Percentiles rank a stretch among this genome's conserved stretches.
Conservation (phyloP, 2,329 filamentous ascomycete species). For the Curvularia sp. region DNA sequence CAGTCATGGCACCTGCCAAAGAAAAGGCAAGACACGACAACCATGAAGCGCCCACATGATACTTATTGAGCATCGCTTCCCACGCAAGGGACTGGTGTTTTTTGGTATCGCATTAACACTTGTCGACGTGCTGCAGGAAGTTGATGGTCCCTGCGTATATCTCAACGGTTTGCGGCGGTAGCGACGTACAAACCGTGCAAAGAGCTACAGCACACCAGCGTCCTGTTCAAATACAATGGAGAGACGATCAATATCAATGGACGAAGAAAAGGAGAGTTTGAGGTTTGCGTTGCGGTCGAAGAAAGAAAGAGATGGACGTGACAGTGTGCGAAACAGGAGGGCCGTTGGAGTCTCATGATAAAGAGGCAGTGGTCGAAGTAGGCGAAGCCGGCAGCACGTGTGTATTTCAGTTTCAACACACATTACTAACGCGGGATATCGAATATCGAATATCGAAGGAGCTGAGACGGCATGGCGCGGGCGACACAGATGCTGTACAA, state of each 20-base stretch:
- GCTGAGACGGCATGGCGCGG: not conserved
- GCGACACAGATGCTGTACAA: not conserved
- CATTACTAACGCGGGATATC: not conserved
- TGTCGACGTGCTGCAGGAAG: not conserved
- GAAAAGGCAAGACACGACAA: not conserved
- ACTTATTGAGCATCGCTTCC: not conserved
- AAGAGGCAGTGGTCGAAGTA: not conserved
- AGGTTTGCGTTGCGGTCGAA: not conserved
- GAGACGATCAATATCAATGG: not conserved
- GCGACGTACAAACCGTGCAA: not conserved
- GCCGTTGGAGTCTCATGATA: not conserved
- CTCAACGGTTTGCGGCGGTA: conserved; percentile 4
- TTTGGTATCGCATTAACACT: not conserved
- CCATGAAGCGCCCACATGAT: not conserved
- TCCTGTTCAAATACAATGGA: not conserved
- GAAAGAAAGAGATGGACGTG: conserved; percentile 1
- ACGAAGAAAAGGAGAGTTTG: not conserved
- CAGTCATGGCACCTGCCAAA: not conserved
- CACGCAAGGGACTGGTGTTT: not conserved
- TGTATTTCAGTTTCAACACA: not conserved
- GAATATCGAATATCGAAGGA: not conserved
- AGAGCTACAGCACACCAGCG: conserved; percentile 1
- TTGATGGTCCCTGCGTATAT: not conserved
- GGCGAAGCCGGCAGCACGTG: not conserved
- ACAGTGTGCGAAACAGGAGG: not conserved